These are phyloP conservation scores for Pholiota conissans DNA, from an alignment of 768 basidiomycete genomes.

Conservation along the genomic window DNA sequence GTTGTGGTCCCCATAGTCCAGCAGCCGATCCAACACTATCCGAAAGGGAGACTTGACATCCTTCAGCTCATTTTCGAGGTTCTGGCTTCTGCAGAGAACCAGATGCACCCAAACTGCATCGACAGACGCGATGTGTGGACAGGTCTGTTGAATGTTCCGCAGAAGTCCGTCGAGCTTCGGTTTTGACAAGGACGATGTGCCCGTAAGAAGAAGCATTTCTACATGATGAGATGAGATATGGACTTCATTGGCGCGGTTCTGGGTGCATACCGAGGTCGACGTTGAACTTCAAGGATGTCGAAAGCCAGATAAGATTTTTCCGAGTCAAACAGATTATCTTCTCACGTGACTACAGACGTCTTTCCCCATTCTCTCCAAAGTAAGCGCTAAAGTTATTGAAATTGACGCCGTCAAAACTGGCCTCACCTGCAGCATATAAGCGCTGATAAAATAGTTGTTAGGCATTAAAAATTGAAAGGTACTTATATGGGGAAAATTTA, in stretches of 20 bases:
- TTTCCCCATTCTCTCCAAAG: background rate
- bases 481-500: no score
- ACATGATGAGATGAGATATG: background rate
- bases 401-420: no score
- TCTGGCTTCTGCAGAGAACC: conserved; percentile 57
- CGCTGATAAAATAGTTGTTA: no score
- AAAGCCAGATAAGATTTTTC: background rate
- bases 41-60: conserved; percentile 44
- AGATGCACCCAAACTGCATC: conserved; percentile 89
- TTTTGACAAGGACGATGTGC: conserved; percentile 73
- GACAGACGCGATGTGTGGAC: conserved; percentile 59
- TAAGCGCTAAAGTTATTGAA: no score
- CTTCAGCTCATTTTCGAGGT: conserved; percentile 47
- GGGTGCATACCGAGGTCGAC: background rate
- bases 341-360: background rate
- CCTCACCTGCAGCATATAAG: no score
- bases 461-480: no score
- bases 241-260: background rate
- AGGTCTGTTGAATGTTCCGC: conserved; percentile 49
- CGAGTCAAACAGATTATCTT: background rate
- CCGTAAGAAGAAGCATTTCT: conserved; percentile 76
- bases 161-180: conserved; percentile 73
- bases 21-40: conserved; percentile 62
- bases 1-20: conserved; percentile 84
- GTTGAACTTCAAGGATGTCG: background rate